phyloP scores from a whole-genome alignment of 371 early-diverging fungal species.

The Syncephalastrum racemosum region DNA sequence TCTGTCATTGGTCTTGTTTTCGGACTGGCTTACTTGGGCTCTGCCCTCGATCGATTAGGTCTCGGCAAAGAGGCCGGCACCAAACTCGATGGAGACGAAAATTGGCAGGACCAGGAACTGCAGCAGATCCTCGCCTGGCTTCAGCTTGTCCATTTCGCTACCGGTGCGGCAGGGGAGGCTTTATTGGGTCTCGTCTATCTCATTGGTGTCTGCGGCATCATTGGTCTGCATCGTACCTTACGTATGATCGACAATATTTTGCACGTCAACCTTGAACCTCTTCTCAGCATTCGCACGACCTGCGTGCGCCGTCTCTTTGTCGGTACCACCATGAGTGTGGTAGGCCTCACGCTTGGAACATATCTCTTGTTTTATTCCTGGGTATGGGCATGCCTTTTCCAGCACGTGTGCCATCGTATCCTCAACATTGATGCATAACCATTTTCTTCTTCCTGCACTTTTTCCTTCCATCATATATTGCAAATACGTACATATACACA shows the following conservation, averaged over 20 bases:
- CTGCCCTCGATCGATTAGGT: conserved; percentile 32
- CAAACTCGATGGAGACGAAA: conserved; percentile 45
- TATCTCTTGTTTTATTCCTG: conserved; percentile 45
- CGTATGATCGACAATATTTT: conserved; percentile 30
- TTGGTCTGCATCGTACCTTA: conserved; percentile 31
- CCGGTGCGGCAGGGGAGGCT: conserved; percentile 40
- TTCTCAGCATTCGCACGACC: neutral
- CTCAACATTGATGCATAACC: conserved; percentile 13
- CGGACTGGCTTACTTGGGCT: conserved; percentile 35
- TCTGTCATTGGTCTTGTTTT: conserved; percentile 34
- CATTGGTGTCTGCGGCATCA: conserved; percentile 33
- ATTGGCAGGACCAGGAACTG: conserved; percentile 49
- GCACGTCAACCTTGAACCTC: conserved; percentile 22
- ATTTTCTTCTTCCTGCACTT: too few species aligned
- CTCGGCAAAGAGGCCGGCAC: conserved; percentile 38
- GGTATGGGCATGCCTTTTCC: conserved; percentile 43
- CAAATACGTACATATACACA: too few species aligned
- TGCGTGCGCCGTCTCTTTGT: conserved; percentile 15
- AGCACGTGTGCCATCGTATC: conserved; percentile 23
- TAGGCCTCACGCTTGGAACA: conserved; percentile 32
- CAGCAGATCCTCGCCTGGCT: conserved; percentile 37
- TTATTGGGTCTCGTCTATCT: conserved; percentile 39
- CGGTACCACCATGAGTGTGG: conserved; percentile 12
- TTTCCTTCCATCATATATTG: too few species aligned
- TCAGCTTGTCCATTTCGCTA: conserved; percentile 39